A percentile compares a stretch with the other conserved stretches of the same genome.
Conservation (phyloP, 1,284 basidiomycete genomes). For the Leccinum pachyderme region DNA sequence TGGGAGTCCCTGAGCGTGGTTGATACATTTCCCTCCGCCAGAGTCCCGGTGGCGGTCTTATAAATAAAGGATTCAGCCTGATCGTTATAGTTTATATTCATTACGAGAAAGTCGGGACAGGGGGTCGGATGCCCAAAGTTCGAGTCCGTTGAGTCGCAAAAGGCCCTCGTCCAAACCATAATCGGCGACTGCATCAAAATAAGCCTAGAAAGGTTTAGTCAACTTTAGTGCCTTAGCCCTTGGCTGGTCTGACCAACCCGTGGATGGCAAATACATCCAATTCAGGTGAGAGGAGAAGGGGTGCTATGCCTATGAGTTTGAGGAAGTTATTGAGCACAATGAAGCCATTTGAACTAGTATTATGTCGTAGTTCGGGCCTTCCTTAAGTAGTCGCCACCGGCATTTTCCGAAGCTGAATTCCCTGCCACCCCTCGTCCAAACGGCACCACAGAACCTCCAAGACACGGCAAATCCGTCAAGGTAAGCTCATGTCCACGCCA, state of each 20-base stretch:
- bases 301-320: neutral
- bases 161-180: neutral
- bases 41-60: neutral
- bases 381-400: conserved; percentile 13
- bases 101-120: neutral
- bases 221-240: neutral
- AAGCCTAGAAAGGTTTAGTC: neutral
- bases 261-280: neutral
- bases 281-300: neutral
- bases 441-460: conserved; percentile 18
- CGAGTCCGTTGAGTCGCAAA: neutral
- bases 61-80: neutral
- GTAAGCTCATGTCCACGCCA: conserved; percentile 45
- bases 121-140: neutral
- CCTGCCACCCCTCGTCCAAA: conserved; percentile 22
- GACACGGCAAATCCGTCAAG: conserved; percentile 49
- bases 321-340: no score
- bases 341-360: no score
- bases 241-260: neutral
- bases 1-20: neutral
- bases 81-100: neutral
- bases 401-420: conserved; percentile 26
- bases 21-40: neutral
- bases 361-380: no score
- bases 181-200: neutral